phyloP scores from a whole-genome alignment of 768 basidiomycete species.

The Leccinum uliginosum region DNA sequence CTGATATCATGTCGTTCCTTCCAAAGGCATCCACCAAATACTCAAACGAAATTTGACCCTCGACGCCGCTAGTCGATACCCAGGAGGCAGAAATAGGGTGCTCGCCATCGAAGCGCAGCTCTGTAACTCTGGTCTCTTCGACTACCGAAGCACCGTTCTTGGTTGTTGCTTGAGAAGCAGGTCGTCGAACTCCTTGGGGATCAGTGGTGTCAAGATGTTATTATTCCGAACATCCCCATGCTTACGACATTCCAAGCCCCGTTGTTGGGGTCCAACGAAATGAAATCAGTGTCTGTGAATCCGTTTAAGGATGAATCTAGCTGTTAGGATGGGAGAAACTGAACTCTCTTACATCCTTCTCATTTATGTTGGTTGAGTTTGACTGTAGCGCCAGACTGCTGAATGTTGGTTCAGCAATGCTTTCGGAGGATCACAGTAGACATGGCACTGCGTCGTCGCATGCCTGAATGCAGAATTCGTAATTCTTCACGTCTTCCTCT shows the following conservation, averaged over 20 bases:
- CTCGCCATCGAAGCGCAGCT: background rate
- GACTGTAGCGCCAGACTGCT: background rate
- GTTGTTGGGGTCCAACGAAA: background rate
- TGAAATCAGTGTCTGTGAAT: background rate
- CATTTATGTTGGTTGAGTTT: background rate
- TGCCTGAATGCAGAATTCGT: too few relatives aligned
- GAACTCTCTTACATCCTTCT: background rate
- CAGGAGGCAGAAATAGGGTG: background rate
- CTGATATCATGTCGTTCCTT: background rate
- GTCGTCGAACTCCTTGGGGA: background rate
- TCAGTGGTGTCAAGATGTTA: background rate
- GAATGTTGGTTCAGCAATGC: background rate
- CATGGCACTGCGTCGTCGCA: too few relatives aligned
- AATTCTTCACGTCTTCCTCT: too few relatives aligned
- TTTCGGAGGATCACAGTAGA: background rate
- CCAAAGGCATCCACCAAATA: background rate
- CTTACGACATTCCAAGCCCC: background rate
- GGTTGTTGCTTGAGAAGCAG: background rate
- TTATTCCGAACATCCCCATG: background rate
- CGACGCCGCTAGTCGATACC: background rate
- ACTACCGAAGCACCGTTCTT: background rate
- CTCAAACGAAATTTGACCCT: background rate
- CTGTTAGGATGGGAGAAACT: background rate
- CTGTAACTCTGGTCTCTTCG: background rate
- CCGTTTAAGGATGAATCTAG: background rate